Base-by-base conservation (phyloP, 2,329 filamentous ascomycete genomes). In the Fonsecaea pugnacius region DNA sequence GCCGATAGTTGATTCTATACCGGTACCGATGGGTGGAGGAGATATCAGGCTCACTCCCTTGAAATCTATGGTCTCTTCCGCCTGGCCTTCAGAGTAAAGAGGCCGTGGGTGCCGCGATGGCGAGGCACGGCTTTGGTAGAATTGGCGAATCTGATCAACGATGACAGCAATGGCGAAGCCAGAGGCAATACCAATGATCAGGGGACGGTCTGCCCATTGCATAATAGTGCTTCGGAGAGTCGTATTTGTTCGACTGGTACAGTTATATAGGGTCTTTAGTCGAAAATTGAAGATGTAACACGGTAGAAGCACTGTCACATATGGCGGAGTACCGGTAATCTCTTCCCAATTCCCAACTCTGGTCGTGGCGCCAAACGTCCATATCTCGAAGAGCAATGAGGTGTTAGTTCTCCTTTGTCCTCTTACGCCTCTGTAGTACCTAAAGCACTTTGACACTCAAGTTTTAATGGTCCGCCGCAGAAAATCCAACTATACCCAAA, bases 1-100 rank as follows among this genome's bases (percentile, higher is more conserved):
- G 62, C 95, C 95, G 74, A 99, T 98, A 74, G 90, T 91, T 52
- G 89, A 91, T 76, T 96, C 92, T 65, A 99, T 91, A 18, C 95
- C 95, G 18, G 40, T 30, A 56, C 60, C 51, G 48, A 51, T 38
- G 35, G 58, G 51, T 18, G 61, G 38, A 51, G 64, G 55, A 16
- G 38, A 24, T 53, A 32, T 38, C 7, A 43, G 18, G 32, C 38
- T 40, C n/a, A 52, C 50, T 16, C 18, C 46, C 7, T 30, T 51
- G 35, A 27, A 35, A 9, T 24, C 36, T 16, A 48, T 56, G 48
- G 58, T 55, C 10, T 55, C 40, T 16, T 48, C 40, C 10, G 21
- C 24, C 10, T 30, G 9, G 43, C 4, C 12, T 27, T 48, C 8
- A 21, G 21, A 27, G 43, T 16, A 12, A 48, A 10, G 43, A 16